These are phyloP conservation scores for Eragrostis nindensis DNA, from an alignment of 176 grass and related monocot species.

Conservation along the genomic window DNA sequence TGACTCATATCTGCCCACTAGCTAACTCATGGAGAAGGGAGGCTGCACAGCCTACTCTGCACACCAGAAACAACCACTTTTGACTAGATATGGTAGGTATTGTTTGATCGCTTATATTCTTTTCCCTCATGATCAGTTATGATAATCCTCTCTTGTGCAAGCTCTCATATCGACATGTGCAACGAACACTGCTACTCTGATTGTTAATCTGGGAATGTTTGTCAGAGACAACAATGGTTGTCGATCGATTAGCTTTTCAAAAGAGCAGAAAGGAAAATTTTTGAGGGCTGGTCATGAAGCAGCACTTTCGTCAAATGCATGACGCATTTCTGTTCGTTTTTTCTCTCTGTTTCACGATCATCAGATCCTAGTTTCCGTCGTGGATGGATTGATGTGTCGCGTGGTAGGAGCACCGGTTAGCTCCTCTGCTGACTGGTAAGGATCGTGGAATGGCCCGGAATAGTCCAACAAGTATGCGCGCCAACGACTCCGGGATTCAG, in stretches of 20 bases:
- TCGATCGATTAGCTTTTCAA: neutral
- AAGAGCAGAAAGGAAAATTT: neutral
- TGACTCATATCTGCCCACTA: neutral
- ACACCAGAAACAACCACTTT: slow-evolving; percentile 22
- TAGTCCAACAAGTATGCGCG: neutral
- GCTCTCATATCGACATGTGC: neutral
- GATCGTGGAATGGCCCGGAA: slow-evolving; percentile 12
- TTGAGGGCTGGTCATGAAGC: neutral
- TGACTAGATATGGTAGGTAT: slow-evolving; percentile 37
- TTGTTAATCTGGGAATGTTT: slow-evolving; percentile 9
- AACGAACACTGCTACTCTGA: neutral
- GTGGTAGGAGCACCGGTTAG: neutral
- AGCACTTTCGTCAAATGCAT: neutral
- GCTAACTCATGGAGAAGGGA: neutral
- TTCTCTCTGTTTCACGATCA: neutral
- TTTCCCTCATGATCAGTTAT: neutral
- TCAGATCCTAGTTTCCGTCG: neutral
- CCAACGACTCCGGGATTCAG: neutral
- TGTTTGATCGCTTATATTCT: slow-evolving; percentile 13
- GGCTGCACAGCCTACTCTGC: neutral
- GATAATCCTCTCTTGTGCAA: neutral
- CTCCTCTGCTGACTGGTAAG: neutral
- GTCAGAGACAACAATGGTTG: neutral
- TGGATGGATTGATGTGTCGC: neutral
- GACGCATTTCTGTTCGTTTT: neutral